Percentiles rank a stretch among this genome's conserved stretches.
Evolutionary conservation across 352 stramenopile species (phyloP).

Genomic region (Pythium sukuiense): DNA sequence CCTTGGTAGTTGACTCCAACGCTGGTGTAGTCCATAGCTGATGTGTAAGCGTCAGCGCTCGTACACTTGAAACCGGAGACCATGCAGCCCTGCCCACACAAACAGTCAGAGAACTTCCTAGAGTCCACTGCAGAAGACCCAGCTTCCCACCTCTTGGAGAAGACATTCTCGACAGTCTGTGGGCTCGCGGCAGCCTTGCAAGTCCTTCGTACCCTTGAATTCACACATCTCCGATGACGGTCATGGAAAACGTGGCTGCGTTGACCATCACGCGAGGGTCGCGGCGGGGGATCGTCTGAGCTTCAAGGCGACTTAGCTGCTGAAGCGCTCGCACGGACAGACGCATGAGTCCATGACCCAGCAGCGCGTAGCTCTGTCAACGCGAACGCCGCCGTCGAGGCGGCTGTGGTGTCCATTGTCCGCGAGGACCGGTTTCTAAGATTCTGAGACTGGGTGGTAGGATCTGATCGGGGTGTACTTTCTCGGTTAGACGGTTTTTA

Average conservation of each 20-base stretch:
- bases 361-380: neutral
- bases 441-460: no score
- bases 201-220: neutral
- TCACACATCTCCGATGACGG: neutral
- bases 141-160: neutral
- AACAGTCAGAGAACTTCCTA: neutral
- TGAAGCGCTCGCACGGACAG: no score
- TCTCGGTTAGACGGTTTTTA: neutral
- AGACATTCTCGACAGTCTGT: neutral
- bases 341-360: no score
- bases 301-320: no score
- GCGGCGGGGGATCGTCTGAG: neutral
- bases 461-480: neutral
- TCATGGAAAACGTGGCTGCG: neutral
- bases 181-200: neutral
- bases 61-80: neutral
- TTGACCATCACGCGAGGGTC: neutral
- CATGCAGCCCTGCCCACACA: neutral
- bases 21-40: neutral
- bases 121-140: no score
- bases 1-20: neutral
- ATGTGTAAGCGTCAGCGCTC: neutral
- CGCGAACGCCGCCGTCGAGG: neutral
- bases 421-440: no score
- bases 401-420: neutral